Evolutionary conservation across 495 filamentous ascomycete species (phyloP).

Genomic region (Penicillium odoratum): DNA sequence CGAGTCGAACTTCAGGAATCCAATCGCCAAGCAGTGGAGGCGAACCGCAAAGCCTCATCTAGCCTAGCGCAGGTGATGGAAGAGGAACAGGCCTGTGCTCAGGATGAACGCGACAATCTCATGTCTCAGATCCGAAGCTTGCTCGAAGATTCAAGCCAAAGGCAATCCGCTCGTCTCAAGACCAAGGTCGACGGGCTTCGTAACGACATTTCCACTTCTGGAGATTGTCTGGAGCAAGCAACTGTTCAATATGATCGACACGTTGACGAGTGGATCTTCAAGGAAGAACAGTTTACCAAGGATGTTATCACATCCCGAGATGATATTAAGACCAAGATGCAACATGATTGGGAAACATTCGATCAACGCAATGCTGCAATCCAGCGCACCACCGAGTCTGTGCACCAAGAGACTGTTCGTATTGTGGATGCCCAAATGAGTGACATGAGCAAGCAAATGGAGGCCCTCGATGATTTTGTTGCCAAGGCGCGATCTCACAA

Average conservation of each 20-base stretch:
- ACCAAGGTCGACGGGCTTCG: slow-evolving; percentile 60
- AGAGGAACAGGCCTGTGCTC: slow-evolving; percentile 72
- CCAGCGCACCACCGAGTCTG: slow-evolving; percentile 75
- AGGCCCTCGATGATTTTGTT: slow-evolving; percentile 86
- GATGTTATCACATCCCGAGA: slow-evolving; percentile 72
- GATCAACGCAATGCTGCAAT: slow-evolving; percentile 79
- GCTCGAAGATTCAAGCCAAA: slow-evolving; percentile 70
- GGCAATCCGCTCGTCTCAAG: slow-evolving; percentile 70
- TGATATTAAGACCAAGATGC: slow-evolving; percentile 73
- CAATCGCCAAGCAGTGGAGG: slow-evolving; percentile 60
- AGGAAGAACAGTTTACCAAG: slow-evolving; percentile 66
- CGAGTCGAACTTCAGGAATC: slow-evolving; percentile 68
- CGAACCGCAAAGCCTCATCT: slow-evolving; percentile 63
- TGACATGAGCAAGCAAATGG: slow-evolving; percentile 83
- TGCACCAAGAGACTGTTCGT: slow-evolving; percentile 87
- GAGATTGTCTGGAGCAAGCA: slow-evolving; percentile 60
- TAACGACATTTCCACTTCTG: slow-evolving; percentile 60
- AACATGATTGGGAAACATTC: slow-evolving; percentile 86
- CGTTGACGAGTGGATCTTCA: slow-evolving; percentile 74
- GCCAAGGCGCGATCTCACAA: slow-evolving; percentile 81
- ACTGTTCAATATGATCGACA: slow-evolving; percentile 64
- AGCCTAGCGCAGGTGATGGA: slow-evolving; percentile 69
- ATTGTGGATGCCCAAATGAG: slow-evolving; percentile 88
- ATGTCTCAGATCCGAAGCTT: slow-evolving; percentile 74
- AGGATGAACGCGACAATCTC: slow-evolving; percentile 70